Conservation (phyloP, 768 basidiomycete species). For the Russula sp. region DNA sequence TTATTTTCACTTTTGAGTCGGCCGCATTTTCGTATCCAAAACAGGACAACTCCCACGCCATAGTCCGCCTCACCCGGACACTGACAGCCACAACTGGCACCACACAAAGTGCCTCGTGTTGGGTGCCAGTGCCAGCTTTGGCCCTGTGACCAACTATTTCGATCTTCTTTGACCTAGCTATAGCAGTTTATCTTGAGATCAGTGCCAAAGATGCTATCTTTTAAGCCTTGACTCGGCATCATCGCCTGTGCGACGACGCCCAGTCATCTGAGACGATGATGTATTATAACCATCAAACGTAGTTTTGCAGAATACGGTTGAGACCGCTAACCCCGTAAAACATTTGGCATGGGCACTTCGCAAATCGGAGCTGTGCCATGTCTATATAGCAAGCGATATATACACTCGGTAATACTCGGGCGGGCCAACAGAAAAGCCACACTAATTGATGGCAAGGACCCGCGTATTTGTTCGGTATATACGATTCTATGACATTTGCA, state of each 20-base stretch:
- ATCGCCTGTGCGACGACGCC: constrained; percentile 10
- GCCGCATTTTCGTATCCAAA: constrained; percentile 1
- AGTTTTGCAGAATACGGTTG: neutral
- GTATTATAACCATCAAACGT: neutral
- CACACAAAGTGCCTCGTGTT: neutral
- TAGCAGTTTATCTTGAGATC: neutral
- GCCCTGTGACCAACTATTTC: neutral
- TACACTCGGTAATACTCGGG: too few relatives aligned
- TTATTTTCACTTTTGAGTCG: neutral
- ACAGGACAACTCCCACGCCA: neutral
- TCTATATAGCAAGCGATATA: neutral
- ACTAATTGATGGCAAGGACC: neutral
- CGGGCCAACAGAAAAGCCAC: too few relatives aligned
- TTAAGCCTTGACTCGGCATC: neutral
- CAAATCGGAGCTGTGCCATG: neutral
- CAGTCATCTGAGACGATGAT: constrained; percentile 15
- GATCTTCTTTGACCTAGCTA: neutral
- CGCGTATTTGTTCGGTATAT: neutral
- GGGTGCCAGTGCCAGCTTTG: too few relatives aligned
- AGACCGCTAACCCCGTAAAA: neutral
- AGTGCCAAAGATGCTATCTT: constrained; percentile 8
- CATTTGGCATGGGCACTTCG: neutral
- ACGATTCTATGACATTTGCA: neutral
- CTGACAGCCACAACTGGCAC: neutral
- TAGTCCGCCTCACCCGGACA: constrained; percentile 6